Conservation (phyloP, 345 rosid species). For the Moringa oleifera region DNA sequence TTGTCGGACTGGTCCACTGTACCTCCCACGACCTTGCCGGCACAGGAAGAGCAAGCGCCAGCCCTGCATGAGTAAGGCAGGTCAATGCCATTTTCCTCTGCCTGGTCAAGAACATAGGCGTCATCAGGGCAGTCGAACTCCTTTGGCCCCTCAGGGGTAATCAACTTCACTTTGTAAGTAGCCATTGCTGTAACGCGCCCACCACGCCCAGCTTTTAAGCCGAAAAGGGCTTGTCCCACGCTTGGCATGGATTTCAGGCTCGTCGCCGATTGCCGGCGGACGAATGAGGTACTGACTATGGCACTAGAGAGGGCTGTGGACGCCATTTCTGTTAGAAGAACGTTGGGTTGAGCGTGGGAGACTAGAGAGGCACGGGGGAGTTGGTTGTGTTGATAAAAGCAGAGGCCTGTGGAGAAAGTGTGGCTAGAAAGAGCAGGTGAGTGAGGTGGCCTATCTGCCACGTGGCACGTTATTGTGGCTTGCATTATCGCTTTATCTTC, state of each 20-base stretch:
- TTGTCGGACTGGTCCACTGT: slow-evolving; percentile 73
- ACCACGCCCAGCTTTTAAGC: slow-evolving; percentile 45
- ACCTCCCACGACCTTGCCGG: slow-evolving; percentile 53
- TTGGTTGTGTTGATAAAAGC: slow-evolving; percentile 15
- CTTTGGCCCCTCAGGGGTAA: slow-evolving; percentile 59
- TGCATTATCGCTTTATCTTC: slow-evolving; percentile 44
- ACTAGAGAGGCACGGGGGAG: neutral
- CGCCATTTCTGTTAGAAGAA: slow-evolving; percentile 25
- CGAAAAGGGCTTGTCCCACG: slow-evolving; percentile 48
- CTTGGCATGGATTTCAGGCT: slow-evolving; percentile 46
- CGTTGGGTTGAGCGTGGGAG: neutral
- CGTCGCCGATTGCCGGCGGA: slow-evolving; percentile 37
- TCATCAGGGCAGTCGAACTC: slow-evolving; percentile 55
- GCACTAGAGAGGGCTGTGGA: slow-evolving; percentile 63
- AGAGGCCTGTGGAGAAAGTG: slow-evolving; percentile 30
- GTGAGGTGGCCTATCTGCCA: slow-evolving; percentile 43
- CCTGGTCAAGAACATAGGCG: slow-evolving; percentile 57
- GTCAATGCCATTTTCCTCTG: slow-evolving; percentile 72
- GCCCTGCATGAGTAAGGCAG: slow-evolving; percentile 96
- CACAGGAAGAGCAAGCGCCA: slow-evolving; percentile 88
- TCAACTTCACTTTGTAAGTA: slow-evolving; percentile 60
- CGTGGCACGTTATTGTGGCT: slow-evolving; percentile 48
- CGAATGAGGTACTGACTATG: slow-evolving; percentile 56
- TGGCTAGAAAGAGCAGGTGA: slow-evolving; percentile 7
- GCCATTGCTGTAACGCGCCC: slow-evolving; percentile 63